These are phyloP conservation scores for Neurospora sublineolata DNA, from an alignment of 495 filamentous ascomycete genomes.

Conservation along the genomic window DNA sequence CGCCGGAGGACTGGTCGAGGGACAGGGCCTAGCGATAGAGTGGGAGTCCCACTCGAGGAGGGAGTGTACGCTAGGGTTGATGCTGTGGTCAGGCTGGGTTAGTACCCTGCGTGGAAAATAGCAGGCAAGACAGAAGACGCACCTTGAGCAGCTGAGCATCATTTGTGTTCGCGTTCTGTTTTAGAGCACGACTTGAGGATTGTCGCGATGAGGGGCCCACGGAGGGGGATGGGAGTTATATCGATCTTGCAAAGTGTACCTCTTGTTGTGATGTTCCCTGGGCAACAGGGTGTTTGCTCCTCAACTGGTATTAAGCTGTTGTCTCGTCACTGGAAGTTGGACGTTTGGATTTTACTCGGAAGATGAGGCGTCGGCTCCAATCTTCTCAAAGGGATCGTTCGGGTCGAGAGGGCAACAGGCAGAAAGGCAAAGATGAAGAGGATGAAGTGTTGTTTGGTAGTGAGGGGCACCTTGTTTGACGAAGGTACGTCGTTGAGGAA, in stretches of 20 bases:
- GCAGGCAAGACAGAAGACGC: not conserved
- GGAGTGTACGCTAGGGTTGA: not conserved
- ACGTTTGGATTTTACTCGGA: not conserved
- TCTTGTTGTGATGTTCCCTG: not conserved
- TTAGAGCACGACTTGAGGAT: not conserved
- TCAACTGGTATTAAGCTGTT: not conserved
- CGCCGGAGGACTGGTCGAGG: conserved; percentile 36
- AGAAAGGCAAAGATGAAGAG: too few species aligned
- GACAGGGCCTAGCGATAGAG: not conserved
- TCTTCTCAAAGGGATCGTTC: too few species aligned
- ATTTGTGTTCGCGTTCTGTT: too few species aligned
- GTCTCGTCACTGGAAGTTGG: not conserved
- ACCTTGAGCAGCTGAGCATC: not conserved
- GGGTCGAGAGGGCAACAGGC: too few species aligned
- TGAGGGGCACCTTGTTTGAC: not conserved
- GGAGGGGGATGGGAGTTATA: not conserved
- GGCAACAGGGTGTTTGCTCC: not conserved
- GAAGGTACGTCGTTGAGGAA: not conserved
- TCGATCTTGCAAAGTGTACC: not conserved
- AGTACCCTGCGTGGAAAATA: not conserved
- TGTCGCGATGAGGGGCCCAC: not conserved
- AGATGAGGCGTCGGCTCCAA: too few species aligned
- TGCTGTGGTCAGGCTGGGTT: not conserved
- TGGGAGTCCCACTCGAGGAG: not conserved
- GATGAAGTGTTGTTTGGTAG: not conserved